Conservation (phyloP, 2,329 filamentous ascomycete genomes). For the Claviceps lovelessii region DNA sequence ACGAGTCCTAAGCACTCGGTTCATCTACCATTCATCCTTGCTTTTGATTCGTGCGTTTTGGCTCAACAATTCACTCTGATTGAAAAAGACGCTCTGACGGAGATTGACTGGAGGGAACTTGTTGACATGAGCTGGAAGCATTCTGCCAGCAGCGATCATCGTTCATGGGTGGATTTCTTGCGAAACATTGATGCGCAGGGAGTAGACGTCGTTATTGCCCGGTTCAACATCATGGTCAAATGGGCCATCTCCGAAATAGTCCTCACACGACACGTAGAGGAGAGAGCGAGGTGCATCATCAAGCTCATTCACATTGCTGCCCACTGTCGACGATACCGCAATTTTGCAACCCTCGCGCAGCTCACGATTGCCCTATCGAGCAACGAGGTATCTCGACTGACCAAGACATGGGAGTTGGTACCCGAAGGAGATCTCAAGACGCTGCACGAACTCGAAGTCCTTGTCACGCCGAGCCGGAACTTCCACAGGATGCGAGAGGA, state of each 20-base stretch:
- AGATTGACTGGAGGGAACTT: slow-evolving; percentile 78
- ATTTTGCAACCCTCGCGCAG: slow-evolving; percentile 74
- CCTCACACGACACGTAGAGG: slow-evolving; percentile 55
- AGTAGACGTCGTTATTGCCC: slow-evolving; percentile 70
- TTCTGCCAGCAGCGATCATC: slow-evolving; percentile 44
- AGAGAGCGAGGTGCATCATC: slow-evolving; percentile 61
- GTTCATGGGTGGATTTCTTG: slow-evolving; percentile 72
- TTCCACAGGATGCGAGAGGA: slow-evolving; percentile 64
- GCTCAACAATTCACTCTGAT: slow-evolving; percentile 76
- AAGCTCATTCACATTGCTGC: slow-evolving; percentile 72
- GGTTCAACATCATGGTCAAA: slow-evolving; percentile 80
- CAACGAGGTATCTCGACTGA: slow-evolving; percentile 53
- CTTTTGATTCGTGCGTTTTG: slow-evolving; percentile 63
- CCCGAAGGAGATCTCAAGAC: slow-evolving; percentile 49
- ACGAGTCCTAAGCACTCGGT: slow-evolving; percentile 29
- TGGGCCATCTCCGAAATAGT: slow-evolving; percentile 72
- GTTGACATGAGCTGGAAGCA: slow-evolving; percentile 76
- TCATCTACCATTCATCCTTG: slow-evolving; percentile 67
- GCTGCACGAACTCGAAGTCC: slow-evolving; percentile 52
- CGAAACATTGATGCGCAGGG: slow-evolving; percentile 57
- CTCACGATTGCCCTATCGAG: slow-evolving; percentile 64
- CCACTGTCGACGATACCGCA: slow-evolving; percentile 61
- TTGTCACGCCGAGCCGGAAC: slow-evolving; percentile 65
- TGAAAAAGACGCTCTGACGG: slow-evolving; percentile 72
- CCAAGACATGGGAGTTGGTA: slow-evolving; percentile 58